A percentile compares a stretch with the other conserved stretches of the same genome.
These are phyloP conservation scores for Aspergillaceae sp. DNA, from an alignment of 2,329 filamentous ascomycete genomes.

Conservation along the genomic window DNA sequence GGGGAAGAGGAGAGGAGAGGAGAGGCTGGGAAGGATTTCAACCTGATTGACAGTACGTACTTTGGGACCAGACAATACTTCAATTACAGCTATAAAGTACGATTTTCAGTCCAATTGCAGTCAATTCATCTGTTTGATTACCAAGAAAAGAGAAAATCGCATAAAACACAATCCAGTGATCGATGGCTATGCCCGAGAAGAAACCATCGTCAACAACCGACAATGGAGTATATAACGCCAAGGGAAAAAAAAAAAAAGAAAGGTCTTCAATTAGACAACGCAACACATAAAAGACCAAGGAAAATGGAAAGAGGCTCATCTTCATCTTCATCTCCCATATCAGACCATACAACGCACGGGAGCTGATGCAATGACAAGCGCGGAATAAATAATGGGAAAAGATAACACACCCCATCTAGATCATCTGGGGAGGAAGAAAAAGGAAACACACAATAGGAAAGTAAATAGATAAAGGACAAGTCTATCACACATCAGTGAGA, in stretches of 20 bases:
- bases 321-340: too few relatives aligned
- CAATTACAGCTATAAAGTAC: too few relatives aligned
- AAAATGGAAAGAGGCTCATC: too few relatives aligned
- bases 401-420: conserved; percentile 7
- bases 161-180: neutral
- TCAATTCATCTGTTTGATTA: too few relatives aligned
- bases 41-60: too few relatives aligned
- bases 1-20: neutral
- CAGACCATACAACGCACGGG: too few relatives aligned
- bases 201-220: too few relatives aligned
- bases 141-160: neutral
- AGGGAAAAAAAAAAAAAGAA: conserved; percentile 6
- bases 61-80: too few relatives aligned
- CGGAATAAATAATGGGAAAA: conserved; percentile 2
- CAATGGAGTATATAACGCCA: conserved; percentile 11
- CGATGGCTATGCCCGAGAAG: neutral
- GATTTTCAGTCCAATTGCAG: too few relatives aligned
- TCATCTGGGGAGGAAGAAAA: conserved; percentile 2
- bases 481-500: conserved; percentile 5
- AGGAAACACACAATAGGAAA: conserved; percentile 1
- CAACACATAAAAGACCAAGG: too few relatives aligned
- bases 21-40: neutral
- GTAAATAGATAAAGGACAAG: conserved; percentile 3
- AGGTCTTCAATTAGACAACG: neutral
- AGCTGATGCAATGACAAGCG: neutral